Evolutionary conservation across 257 asterid genomes (phyloP).

Genomic region (Scutellaria barbata): DNA sequence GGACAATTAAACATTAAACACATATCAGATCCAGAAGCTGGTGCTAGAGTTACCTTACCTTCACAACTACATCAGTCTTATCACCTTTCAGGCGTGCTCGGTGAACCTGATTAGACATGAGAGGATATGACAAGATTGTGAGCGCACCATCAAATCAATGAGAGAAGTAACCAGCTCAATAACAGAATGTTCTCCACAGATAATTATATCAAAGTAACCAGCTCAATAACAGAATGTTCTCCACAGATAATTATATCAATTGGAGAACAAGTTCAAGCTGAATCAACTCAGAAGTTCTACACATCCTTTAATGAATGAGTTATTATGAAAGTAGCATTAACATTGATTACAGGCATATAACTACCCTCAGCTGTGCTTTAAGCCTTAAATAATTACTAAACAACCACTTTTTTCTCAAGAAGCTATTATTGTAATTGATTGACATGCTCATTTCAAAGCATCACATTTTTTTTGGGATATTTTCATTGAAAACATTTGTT

Average conservation of each 20-base stretch:
- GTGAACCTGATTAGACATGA: constrained; percentile 71
- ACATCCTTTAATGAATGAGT: neutral
- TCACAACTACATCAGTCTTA: constrained; percentile 85
- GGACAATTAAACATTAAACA: constrained; percentile 32
- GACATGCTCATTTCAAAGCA: neutral
- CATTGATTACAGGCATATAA: constrained; percentile 21
- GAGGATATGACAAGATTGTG: constrained; percentile 14
- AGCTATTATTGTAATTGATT: neutral
- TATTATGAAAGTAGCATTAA: neutral
- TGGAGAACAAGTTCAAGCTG: constrained; percentile 21
- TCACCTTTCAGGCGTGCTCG: constrained; percentile 82
- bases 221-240: constrained; percentile 15
- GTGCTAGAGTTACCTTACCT: constrained; percentile 54
- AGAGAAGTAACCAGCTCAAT: constrained; percentile 12
- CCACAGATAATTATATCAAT: constrained; percentile 8
- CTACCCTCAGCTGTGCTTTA: constrained; percentile 3
- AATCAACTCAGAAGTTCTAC: constrained; percentile 22
- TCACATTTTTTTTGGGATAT: neutral
- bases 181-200: constrained; percentile 19
- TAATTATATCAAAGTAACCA: no score
- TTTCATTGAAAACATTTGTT: neutral
- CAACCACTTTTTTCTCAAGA: neutral
- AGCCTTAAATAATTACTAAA: neutral
- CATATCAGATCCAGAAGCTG: constrained; percentile 18
- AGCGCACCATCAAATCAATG: constrained; percentile 12